These are phyloP conservation scores for Colletotrichum theobromicola DNA, from an alignment of 2,329 filamentous ascomycete species.

Conservation along the genomic window DNA sequence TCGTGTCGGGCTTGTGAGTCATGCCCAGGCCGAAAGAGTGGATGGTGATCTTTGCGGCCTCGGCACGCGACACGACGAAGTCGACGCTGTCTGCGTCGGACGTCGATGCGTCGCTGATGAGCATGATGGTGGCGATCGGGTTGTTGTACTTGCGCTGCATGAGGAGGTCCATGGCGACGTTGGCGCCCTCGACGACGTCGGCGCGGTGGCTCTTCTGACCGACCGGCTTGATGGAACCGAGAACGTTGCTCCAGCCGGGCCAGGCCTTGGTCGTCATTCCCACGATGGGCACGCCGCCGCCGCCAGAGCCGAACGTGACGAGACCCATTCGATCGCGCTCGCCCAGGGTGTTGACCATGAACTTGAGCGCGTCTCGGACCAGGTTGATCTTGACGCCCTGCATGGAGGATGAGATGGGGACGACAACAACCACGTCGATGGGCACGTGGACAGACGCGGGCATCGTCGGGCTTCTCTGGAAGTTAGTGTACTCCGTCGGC, in stretches of 20 bases:
- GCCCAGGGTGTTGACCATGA: conserved; percentile 87
- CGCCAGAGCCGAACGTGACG: conserved; percentile 94
- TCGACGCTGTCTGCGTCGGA: conserved; percentile 95
- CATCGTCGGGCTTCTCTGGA: conserved; percentile 56
- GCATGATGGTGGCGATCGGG: conserved; percentile 90
- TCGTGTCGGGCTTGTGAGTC: conserved; percentile 97
- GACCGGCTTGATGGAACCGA: conserved; percentile 88
- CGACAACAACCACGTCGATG: conserved; percentile 93
- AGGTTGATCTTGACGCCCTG: conserved; percentile 98
- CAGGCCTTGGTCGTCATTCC: conserved; percentile 97
- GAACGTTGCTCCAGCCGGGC: conserved; percentile 86
- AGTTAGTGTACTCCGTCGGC: conserved; percentile 88
- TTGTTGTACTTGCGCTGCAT: conserved; percentile 98
- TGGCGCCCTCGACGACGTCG: conserved; percentile 96
- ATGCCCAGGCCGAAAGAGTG: conserved; percentile 96
- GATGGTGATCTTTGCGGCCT: conserved; percentile 96
- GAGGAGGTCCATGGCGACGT: conserved; percentile 96
- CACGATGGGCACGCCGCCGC: conserved; percentile 92
- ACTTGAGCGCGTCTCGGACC: conserved; percentile 87
- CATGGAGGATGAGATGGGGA: conserved; percentile 98
- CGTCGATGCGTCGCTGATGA: conserved; percentile 97
- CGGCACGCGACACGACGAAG: conserved; percentile 94
- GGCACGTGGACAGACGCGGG: conserved; percentile 78
- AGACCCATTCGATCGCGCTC: conserved; percentile 96
- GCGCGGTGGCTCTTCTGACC: conserved; percentile 96